Conservation (phyloP, 2,329 filamentous ascomycete genomes). For the Scytalidium lignicola region DNA sequence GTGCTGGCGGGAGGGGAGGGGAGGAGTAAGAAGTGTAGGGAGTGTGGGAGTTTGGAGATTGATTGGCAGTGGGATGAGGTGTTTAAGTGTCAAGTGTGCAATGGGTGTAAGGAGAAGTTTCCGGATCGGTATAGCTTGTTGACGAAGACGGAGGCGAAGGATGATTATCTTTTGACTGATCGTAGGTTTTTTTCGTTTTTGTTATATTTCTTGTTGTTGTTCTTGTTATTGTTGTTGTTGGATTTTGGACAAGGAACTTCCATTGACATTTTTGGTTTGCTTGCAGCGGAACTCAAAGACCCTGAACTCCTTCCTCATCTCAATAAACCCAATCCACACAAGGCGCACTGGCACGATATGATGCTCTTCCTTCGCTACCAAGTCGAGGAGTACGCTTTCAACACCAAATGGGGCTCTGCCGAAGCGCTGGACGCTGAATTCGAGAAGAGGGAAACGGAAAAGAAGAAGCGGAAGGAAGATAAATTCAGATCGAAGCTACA, state of each 20-base stretch:
- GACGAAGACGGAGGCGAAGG: slow-evolving; percentile 93
- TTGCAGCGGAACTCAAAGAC: slow-evolving; percentile 79
- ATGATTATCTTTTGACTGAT: slow-evolving; percentile 94
- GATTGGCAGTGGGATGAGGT: slow-evolving; percentile 94
- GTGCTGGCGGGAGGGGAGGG: slow-evolving; percentile 52
- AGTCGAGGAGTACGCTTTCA: slow-evolving; percentile 89
- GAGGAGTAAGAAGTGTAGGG: slow-evolving; percentile 71
- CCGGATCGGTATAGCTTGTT: slow-evolving; percentile 93
- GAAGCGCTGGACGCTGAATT: slow-evolving; percentile 88
- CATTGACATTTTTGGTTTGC: slow-evolving; percentile 7
- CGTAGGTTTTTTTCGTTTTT: slow-evolving; percentile 45
- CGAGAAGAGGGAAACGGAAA: slow-evolving; percentile 69
- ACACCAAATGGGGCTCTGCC: slow-evolving; percentile 81
- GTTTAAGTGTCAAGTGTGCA: slow-evolving; percentile 71
- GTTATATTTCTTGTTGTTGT: background rate
- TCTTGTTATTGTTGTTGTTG: slow-evolving; percentile 1
- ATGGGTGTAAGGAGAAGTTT: slow-evolving; percentile 77
- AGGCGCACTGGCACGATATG: slow-evolving; percentile 97
- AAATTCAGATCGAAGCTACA: slow-evolving; percentile 88
- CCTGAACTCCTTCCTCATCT: slow-evolving; percentile 81
- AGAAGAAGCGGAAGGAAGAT: slow-evolving; percentile 80
- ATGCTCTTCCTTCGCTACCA: slow-evolving; percentile 93
- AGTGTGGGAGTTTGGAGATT: slow-evolving; percentile 80
- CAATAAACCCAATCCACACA: slow-evolving; percentile 88
- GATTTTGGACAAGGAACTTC: background rate